phyloP scores from a whole-genome alignment of 2,329 filamentous ascomycete genomes.

The Penicillium rolfsii region DNA sequence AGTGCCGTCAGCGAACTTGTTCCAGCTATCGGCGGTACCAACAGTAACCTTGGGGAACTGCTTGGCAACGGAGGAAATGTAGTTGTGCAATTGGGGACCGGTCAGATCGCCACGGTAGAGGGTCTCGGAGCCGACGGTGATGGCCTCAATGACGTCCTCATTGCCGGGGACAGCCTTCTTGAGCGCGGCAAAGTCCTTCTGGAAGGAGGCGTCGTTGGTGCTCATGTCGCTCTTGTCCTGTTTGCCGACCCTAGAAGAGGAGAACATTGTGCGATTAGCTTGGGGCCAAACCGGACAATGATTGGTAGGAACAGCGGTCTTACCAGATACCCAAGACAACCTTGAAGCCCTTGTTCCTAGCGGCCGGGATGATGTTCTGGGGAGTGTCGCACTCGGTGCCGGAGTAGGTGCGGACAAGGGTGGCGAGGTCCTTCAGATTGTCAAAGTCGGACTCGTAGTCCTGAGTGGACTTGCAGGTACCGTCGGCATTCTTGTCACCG shows the following conservation, averaged over 20 bases:
- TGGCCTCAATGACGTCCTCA: conserved; percentile 65
- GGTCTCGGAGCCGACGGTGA: conserved; percentile 72
- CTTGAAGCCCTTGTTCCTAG: conserved; percentile 66
- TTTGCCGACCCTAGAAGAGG: conserved; percentile 24
- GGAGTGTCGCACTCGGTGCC: conserved; percentile 68
- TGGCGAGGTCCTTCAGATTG: conserved; percentile 58
- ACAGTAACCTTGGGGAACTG: conserved; percentile 60
- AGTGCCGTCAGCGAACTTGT: conserved; percentile 70
- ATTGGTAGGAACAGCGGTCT: conserved; percentile 19
- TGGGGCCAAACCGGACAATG: background rate
- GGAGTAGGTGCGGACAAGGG: conserved; percentile 68
- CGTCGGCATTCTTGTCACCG: conserved; percentile 65
- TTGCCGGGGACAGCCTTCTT: conserved; percentile 47
- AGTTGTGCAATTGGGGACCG: conserved; percentile 60
- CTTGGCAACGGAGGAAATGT: conserved; percentile 65
- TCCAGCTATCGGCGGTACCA: conserved; percentile 74
- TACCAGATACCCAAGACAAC: conserved; percentile 73
- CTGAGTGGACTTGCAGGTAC: conserved; percentile 62
- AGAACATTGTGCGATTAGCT: background rate
- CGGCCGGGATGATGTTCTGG: conserved; percentile 65
- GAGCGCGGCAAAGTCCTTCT: conserved; percentile 63
- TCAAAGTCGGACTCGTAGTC: conserved; percentile 71
- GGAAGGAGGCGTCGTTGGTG: conserved; percentile 59
- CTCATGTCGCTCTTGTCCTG: conserved; percentile 19
- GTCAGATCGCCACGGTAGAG: conserved; percentile 71